Evolutionary conservation across 352 stramenopile species (phyloP), one percentile per base, ranked within the genome.

Genomic region (Globisporangium megalacanthum): DNA sequence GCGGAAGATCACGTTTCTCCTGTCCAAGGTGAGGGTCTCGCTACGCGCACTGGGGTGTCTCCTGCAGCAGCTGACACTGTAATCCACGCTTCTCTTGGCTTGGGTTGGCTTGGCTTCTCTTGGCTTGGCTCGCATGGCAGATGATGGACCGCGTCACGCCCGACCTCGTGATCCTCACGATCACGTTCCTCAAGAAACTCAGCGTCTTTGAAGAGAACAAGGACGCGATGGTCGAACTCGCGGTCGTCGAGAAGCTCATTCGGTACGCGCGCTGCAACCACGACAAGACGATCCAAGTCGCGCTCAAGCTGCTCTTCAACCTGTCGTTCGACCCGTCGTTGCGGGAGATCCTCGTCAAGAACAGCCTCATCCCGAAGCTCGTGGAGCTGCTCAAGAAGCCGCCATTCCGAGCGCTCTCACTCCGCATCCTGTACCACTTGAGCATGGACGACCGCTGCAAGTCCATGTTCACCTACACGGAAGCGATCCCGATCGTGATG

Each of bases 121-220:
- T 22, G 33, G 14, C 7, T n/a, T 19, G n/a, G 42, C 42, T n/a
- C 49, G 9, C 31, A 22, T 3, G 11, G 7, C 62, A 92, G 72
- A 74, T 97, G 62, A 73, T 98, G 9, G 84, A 96, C 53, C 79
- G 88, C 22, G 86, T 92, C 45, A 89, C 84, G 9, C 76, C 83
- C 3, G 87, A 98, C 58, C 72, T 97, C 35, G 70, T 97, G 14
- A 95, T 97, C 42, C 66, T 98, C 22, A 84, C 87, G 10, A 77
- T 97, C 11, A 81, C 82, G 19, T 97, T 98, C 58, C 67, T 98
- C 45, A 97, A 95, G 56, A 98, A 98, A 61, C 69, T 98, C 14
- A 92, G 86, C 53, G 94, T 98, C 51, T 98, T 97, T 64, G 83
- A 97, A 66, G 94, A 98, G 41, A 98, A 98, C 72, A 98, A 97